Base-by-base conservation (phyloP, 441 rosid genomes). In the Populus hybrid region DNA sequence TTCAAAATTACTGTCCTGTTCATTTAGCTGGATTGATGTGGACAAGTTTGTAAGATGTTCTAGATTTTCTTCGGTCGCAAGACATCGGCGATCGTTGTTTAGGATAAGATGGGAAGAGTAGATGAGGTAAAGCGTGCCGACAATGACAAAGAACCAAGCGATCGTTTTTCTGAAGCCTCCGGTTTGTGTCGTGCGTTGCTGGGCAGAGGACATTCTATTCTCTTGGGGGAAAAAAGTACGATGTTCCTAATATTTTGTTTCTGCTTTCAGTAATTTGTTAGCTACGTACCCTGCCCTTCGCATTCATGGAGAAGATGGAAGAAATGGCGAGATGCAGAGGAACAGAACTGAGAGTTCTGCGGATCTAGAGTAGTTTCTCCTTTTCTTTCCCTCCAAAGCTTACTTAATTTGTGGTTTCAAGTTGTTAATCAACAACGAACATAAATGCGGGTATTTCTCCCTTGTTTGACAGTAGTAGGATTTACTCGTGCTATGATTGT, bases 71-170 rank as follows among this genome's bases (percentile, higher is more conserved):
- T 80, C 72, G 4, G 80, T 75, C 67, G 77, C 68, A 79, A 85
- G n/a, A 71, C 82, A 82, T 21, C 79, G 78, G 80, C 75, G 78
- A 63, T 83, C 78, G 0, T 77, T 75, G 74, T 65, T 79, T 24
- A 87, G 76, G 71, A 90, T 80, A 61, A 88, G 80, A 67, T 86
- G 87, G 46, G 89, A 87, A 75, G 89, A 82, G 84, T 88, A 90
- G 75, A 90, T 83, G 71, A 89, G 72, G 67, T 85, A 92, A 42
- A 91, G 84, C 23, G 85, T 61, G 75, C 81, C 74, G 67, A 90
- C 69, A 81, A 86, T n/a, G 46, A 88, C 59, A 86, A 87, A 87
- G 26, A 85, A 68, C 88, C 93, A 89, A 74, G 87, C 81, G 9
- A 88, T 66, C 11, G 80, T 69, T 63, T 86, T 85, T 79, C 85